These are phyloP conservation scores for Phylloporus sp. DNA, from an alignment of 768 basidiomycete genomes.

Conservation along the genomic window DNA sequence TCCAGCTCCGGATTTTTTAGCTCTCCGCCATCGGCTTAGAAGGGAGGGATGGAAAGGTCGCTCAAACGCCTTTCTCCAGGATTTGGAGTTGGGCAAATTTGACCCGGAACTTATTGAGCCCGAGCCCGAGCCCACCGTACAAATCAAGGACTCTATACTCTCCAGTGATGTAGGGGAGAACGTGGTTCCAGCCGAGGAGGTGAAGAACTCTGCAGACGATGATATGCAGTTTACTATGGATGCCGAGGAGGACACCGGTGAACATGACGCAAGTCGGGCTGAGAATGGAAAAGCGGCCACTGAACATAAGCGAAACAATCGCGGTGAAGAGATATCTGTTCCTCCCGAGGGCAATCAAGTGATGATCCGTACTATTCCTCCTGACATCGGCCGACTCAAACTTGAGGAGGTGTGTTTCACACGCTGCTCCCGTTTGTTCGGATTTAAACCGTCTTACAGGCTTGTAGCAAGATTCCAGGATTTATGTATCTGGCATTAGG, in stretches of 20 bases:
- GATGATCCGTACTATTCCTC: slow-evolving; percentile 93
- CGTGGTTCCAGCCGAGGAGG: slow-evolving; percentile 42
- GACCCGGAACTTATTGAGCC: slow-evolving; percentile 70
- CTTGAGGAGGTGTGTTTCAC: slow-evolving; percentile 70
- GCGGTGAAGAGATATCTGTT: slow-evolving; percentile 67
- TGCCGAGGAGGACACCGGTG: slow-evolving; percentile 63
- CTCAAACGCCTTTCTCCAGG: slow-evolving; percentile 65
- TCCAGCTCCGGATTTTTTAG: slow-evolving; percentile 61
- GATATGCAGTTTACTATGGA: slow-evolving; percentile 74
- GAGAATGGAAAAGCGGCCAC: slow-evolving; percentile 54
- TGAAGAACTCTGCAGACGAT: slow-evolving; percentile 54
- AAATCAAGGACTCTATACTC: slow-evolving; percentile 46
- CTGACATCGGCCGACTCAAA: slow-evolving; percentile 84
- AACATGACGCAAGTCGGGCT: slow-evolving; percentile 49
- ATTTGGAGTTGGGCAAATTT: slow-evolving; percentile 80
- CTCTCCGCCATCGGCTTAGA: slow-evolving; percentile 71
- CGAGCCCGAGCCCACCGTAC: slow-evolving; percentile 47
- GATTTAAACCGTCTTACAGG: slow-evolving; percentile 44
- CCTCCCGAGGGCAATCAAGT: slow-evolving; percentile 81
- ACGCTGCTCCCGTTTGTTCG: slow-evolving; percentile 1
- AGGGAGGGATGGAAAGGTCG: slow-evolving; percentile 82
- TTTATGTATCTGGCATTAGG: slow-evolving; percentile 87
- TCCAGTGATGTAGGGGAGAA: slow-evolving; percentile 35
- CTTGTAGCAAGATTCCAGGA: slow-evolving; percentile 70
- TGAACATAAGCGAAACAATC: slow-evolving; percentile 47